Conservation (phyloP, 495 filamentous ascomycete genomes). For the Aspergillus conjunctus region DNA sequence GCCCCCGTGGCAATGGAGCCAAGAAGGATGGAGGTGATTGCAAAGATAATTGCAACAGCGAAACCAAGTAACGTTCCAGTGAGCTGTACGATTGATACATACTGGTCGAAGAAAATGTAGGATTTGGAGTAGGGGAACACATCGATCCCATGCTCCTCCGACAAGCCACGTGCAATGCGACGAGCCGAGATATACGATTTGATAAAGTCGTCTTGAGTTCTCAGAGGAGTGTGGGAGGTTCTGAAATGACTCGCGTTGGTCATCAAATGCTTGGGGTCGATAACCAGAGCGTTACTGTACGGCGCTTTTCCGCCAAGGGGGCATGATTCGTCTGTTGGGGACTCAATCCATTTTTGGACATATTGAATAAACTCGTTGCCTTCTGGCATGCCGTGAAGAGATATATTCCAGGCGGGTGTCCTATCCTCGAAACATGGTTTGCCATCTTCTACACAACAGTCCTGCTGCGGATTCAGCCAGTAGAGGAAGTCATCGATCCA, state of each 20-base stretch:
- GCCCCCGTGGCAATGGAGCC: constrained; percentile 81
- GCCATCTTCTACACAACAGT: constrained; percentile 71
- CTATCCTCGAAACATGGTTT: constrained; percentile 77
- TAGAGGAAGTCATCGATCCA: constrained; percentile 97
- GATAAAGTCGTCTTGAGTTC: constrained; percentile 92
- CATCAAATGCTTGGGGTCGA: constrained; percentile 64
- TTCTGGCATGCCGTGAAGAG: constrained; percentile 87
- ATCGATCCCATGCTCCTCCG: constrained; percentile 63
- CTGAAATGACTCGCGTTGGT: constrained; percentile 88
- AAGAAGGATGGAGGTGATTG: constrained; percentile 74
- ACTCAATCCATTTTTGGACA: constrained; percentile 73
- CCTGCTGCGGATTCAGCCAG: constrained; percentile 89
- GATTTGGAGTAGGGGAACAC: constrained; percentile 96
- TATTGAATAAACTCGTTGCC: constrained; percentile 88
- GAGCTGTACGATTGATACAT: constrained; percentile 77
- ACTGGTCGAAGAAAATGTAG: constrained; percentile 99
- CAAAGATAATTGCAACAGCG: constrained; percentile 79
- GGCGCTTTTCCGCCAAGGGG: constrained; percentile 84
- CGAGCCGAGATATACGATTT: constrained; percentile 84
- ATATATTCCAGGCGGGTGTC: constrained; percentile 81
- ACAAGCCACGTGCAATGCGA: constrained; percentile 78
- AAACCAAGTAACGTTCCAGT: constrained; percentile 78
- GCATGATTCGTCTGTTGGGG: constrained; percentile 80
- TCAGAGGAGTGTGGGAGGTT: constrained; percentile 80
- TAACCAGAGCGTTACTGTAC: constrained; percentile 82